Conservation (phyloP, 106 monocot genomes). For the Dioscorea zingiberensis region DNA sequence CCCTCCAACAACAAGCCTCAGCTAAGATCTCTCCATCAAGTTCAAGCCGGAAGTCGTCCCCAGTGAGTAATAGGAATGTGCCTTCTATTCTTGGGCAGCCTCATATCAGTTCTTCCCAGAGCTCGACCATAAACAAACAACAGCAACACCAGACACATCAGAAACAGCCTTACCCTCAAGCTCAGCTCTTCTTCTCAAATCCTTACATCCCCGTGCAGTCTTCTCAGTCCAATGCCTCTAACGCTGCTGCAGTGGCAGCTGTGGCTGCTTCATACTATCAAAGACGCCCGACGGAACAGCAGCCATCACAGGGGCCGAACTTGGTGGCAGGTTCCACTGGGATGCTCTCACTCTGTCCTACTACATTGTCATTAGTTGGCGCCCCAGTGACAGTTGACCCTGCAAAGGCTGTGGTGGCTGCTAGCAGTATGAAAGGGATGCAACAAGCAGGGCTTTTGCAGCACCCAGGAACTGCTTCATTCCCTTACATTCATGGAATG, state of each 20-base stretch:
- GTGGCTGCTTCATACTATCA: slow-evolving; percentile 15
- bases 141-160: slow-evolving; percentile 15
- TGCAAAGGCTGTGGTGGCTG: slow-evolving; percentile 7
- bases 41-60: slow-evolving; percentile 27
- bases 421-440: slow-evolving; percentile 12
- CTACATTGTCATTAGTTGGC: slow-evolving; percentile 4
- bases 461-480: slow-evolving; percentile 14
- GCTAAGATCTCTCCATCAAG: slow-evolving; percentile 30
- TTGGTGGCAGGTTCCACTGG: slow-evolving; percentile 3
- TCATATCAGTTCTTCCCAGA: slow-evolving; percentile 7
- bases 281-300: slow-evolving; percentile 12
- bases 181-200: slow-evolving; percentile 40
- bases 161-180: slow-evolving; percentile 27
- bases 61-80: slow-evolving; percentile 16
- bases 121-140: slow-evolving; percentile 11
- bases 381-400: slow-evolving; percentile 10
- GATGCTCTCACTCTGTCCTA: slow-evolving; percentile 13
- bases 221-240: background rate
- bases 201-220: slow-evolving; percentile 25
- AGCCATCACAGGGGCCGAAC: slow-evolving; percentile 21
- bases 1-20: slow-evolving; percentile 35
- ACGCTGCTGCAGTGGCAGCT: background rate
- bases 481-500: slow-evolving; percentile 39
- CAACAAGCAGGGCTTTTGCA: slow-evolving; percentile 13
- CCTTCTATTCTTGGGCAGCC: slow-evolving; percentile 52